A percentile compares a stretch with the other conserved stretches of the same genome.
These are phyloP conservation scores for Solanum ahanhuiri DNA, from an alignment of 257 asterid species.

Conservation along the genomic window DNA sequence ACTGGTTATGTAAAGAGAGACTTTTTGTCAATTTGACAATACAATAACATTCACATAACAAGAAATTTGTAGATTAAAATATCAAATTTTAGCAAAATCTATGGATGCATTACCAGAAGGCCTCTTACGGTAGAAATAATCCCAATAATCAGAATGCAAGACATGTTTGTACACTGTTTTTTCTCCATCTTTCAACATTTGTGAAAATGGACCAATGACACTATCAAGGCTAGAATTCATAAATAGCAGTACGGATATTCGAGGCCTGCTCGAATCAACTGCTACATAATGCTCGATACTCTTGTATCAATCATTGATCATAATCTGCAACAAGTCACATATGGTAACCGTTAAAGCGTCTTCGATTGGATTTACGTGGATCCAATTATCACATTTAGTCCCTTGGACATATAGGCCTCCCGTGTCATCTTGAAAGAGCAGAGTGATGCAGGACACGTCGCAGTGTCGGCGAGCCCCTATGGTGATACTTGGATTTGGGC, in stretches of 20 bases:
- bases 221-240: constrained; percentile 26
- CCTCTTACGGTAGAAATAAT: no score
- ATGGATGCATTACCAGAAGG: constrained; percentile 26
- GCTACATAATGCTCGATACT: no score
- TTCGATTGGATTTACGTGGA: constrained; percentile 30
- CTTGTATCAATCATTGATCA: constrained; percentile 22
- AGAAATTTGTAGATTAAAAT: not conserved
- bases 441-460: no score
- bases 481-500: no score
- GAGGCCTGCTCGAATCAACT: constrained; percentile 11
- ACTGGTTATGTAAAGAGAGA: no score
- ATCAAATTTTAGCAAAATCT: constrained; percentile 29
- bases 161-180: no score
- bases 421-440: not conserved
- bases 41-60: no score
- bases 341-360: constrained; percentile 37
- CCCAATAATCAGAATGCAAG: no score
- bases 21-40: no score
- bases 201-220: constrained; percentile 28
- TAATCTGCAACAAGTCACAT: constrained; percentile 34
- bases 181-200: constrained; percentile 26
- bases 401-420: constrained; percentile 42
- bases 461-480: no score
- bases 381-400: constrained; percentile 18
- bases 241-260: constrained; percentile 38